Evolutionary conservation across 148 eudicot species (phyloP).

Genomic region (Arctostaphylos glauca): DNA sequence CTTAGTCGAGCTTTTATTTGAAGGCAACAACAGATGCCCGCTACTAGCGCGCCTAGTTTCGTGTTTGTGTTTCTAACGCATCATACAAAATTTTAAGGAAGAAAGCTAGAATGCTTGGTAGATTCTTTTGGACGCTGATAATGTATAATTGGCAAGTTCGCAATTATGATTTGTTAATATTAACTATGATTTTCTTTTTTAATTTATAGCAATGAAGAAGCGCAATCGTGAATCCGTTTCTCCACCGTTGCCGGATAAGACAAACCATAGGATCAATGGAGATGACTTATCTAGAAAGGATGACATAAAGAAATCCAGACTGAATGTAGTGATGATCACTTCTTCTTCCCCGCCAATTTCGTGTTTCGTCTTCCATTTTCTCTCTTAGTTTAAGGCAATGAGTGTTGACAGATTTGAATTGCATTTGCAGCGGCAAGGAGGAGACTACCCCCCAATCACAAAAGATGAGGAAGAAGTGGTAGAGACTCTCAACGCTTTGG

Average conservation of each 20-base stretch:
- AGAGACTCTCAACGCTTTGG: slow-evolving; percentile 66
- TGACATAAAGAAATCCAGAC: slow-evolving; percentile 36
- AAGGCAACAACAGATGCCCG: too few species aligned
- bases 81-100: too few species aligned
- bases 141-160: background rate
- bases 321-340: slow-evolving; percentile 23
- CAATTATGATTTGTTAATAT: too few species aligned
- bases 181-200: background rate
- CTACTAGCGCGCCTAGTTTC: too few species aligned
- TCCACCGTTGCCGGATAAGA: slow-evolving; percentile 26
- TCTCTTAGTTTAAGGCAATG: background rate
- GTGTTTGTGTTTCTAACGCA: too few species aligned
- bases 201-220: slow-evolving; percentile 53
- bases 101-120: too few species aligned
- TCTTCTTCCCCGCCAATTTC: background rate
- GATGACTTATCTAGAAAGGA: slow-evolving; percentile 25
- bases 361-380: background rate
- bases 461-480: slow-evolving; percentile 89
- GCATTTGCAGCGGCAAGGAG: slow-evolving; percentile 30
- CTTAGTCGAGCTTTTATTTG: too few species aligned
- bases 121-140: background rate
- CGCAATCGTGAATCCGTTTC: slow-evolving; percentile 39
- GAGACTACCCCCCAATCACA: slow-evolving; percentile 27
- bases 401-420: slow-evolving; percentile 12
- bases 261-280: slow-evolving; percentile 29